Conservation (phyloP, 192 early-diverging fungal species). For the Podila epigama region DNA sequence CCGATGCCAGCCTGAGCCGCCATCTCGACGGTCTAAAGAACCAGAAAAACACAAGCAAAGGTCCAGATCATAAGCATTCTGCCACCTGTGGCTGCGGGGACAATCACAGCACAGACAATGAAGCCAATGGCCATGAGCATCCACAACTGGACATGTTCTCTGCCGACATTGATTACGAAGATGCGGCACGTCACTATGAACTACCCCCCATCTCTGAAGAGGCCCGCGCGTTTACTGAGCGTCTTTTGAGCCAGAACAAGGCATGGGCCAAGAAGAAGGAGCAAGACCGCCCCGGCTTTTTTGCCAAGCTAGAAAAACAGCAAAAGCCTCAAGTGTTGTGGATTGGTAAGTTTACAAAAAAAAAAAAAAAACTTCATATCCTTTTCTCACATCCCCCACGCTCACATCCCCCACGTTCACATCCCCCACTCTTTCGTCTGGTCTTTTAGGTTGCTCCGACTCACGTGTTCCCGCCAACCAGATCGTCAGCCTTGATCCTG, state of each 20-base stretch:
- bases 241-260: conserved; percentile 63
- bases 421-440: background rate
- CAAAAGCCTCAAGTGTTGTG: conserved; percentile 90
- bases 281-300: conserved; percentile 71
- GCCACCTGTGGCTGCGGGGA: conserved; percentile 2
- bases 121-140: too few relatives aligned
- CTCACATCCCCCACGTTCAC: background rate
- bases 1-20: conserved; percentile 18
- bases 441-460: conserved; percentile 81
- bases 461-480: conserved; percentile 90
- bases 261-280: conserved; percentile 68
- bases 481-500: conserved; percentile 70
- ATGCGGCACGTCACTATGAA: background rate
- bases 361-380: background rate
- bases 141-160: background rate
- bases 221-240: conserved; percentile 32
- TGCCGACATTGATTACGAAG: background rate
- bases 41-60: background rate
- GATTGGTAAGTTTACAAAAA: conserved; percentile 69
- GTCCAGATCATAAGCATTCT: background rate
- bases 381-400: background rate
- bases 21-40: background rate
- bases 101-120: too few relatives aligned
- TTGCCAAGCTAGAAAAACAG: conserved; percentile 71
- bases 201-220: conserved; percentile 38